Percentiles rank a stretch among this genome's conserved stretches.
Conservation (phyloP, 257 asterid species). For the Cruciata laevipes region DNA sequence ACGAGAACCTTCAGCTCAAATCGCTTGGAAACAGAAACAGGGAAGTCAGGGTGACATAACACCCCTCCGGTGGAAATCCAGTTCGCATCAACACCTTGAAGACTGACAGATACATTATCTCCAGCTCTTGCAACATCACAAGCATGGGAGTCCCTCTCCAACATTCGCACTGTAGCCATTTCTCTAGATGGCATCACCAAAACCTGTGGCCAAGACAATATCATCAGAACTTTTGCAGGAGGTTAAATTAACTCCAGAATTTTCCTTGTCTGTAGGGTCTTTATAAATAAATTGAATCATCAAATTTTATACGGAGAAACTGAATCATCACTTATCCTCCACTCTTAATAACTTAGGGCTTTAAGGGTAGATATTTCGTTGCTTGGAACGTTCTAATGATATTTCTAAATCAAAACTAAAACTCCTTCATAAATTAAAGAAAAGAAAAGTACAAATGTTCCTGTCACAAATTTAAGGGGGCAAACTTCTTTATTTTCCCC, state of each 20-base stretch:
- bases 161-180: constrained; percentile 55
- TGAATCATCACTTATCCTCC: neutral
- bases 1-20: constrained; percentile 77
- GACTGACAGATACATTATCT: constrained; percentile 66
- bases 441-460: neutral
- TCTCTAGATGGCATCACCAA: constrained; percentile 75
- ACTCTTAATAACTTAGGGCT: neutral
- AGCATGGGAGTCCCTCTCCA: constrained; percentile 58
- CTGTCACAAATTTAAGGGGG: neutral
- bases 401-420: no score
- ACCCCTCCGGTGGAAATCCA: constrained; percentile 70
- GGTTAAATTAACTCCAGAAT: neutral
- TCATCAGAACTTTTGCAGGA: neutral
- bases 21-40: constrained; percentile 61
- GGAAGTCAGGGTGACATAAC: constrained; percentile 87
- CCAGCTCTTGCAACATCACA: constrained; percentile 84
- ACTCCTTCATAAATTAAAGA: neutral
- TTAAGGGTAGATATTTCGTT: neutral
- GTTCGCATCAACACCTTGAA: constrained; percentile 71
- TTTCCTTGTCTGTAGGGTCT: neutral
- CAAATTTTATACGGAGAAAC: neutral
- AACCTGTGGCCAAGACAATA: constrained; percentile 36
- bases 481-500: neutral
- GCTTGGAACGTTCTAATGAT: neutral
- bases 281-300: neutral